Base-by-base conservation (phyloP, 768 basidiomycete genomes). In the Termitomyces sp. region DNA sequence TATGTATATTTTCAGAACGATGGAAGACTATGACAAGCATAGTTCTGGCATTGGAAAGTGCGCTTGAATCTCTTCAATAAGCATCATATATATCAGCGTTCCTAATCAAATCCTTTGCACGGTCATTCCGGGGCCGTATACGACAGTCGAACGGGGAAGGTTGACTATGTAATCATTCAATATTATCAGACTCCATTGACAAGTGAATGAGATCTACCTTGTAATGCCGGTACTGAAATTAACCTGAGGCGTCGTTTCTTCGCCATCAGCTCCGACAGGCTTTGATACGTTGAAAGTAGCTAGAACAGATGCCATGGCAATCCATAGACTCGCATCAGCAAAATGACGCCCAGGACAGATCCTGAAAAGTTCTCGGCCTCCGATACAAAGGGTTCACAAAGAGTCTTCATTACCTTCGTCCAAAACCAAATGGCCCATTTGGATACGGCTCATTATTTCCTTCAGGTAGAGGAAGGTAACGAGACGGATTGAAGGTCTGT, bases 401-500 rank as follows among this genome's bases (percentile, higher is more conserved):
- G 20, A 22, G 20, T 4, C 0, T 50, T 35, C 33, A 35, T 55
- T 26, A 50, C 56, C 56, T 57, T 3, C 56, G 35, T 26, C 56
- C 56, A 28, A 57, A 57, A 20, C 56, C 56, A 2, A 44, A 57
- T 12, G 48, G 26, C 8, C 42, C 56, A 42, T 16, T 28, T 22
- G 22, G 43, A 14, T 18, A 6, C 2, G 56, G 56, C 20, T 57
- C 56, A 32, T 45, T 2, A 26, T 45, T 44, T 16, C 56, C 56
- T 38, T 44, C 24, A 12, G 56, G 56, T 13, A n/a, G 14, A 22
- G 56, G 49, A 20, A 57, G 56, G 22, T 57, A 63, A n/a, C 62
- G 53, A 50, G 49, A 50, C 20, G 49, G 49, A 24, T 50, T 35
- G 14, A 50, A 50, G 33, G 20, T 14, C 20, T 22, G 56, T 5